phyloP scores from a whole-genome alignment of 345 rosid genomes.

The Brassica carinata region DNA sequence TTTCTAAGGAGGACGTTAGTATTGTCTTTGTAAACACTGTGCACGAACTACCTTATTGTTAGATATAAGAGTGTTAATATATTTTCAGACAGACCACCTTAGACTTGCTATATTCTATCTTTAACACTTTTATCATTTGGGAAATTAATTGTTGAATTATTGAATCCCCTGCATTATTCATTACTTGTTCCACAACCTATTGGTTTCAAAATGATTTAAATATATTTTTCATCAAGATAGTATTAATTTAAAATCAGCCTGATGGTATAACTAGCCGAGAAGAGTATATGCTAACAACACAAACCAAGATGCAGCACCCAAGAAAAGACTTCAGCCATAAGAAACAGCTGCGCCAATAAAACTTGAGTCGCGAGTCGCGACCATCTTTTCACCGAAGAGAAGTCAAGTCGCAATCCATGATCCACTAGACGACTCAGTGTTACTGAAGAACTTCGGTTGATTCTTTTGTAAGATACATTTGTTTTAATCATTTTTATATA shows the following conservation, averaged over 20 bases:
- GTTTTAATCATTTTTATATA: neutral
- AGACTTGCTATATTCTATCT: neutral
- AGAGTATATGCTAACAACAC: neutral
- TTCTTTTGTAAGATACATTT: neutral
- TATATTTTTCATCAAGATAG: neutral
- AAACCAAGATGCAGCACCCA: neutral
- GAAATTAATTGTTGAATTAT: neutral
- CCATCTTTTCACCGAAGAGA: neutral
- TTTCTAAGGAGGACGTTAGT: neutral
- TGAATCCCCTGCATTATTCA: neutral
- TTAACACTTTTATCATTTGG: neutral
- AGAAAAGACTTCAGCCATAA: neutral
- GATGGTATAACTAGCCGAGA: neutral
- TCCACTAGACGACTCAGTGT: neutral
- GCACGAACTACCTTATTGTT: neutral
- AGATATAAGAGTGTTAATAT: constrained; percentile 27
- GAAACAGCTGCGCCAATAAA: neutral
- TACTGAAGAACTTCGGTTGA: neutral
- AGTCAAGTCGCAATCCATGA: neutral
- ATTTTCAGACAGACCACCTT: neutral
- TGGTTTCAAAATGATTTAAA: neutral
- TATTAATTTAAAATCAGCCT: neutral
- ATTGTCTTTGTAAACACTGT: neutral
- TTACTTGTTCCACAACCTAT: neutral
- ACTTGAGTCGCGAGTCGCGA: no score